These are phyloP conservation scores for Gossypioides kirkii DNA, from an alignment of 345 rosid genomes.

Conservation along the genomic window DNA sequence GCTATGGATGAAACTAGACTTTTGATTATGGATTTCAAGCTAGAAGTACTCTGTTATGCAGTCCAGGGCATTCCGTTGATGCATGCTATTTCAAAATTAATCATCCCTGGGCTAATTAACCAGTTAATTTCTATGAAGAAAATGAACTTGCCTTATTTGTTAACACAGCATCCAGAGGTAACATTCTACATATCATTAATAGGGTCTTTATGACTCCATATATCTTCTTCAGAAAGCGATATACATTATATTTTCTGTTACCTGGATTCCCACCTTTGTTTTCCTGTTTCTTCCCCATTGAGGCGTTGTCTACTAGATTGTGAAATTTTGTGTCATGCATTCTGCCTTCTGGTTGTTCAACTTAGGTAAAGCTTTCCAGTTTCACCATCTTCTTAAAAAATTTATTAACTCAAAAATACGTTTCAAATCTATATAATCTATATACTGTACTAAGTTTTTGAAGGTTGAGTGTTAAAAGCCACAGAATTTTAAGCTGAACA, in stretches of 20 bases:
- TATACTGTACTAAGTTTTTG: background rate
- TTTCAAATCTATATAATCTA: background rate
- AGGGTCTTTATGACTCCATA: background rate
- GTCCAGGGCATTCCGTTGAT: constrained; percentile 59
- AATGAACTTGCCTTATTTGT: constrained; percentile 44
- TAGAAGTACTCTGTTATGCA: constrained; percentile 75
- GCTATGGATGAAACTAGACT: constrained; percentile 67
- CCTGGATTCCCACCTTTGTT: background rate
- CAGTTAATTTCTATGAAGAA: constrained; percentile 69
- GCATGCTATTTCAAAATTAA: constrained; percentile 55
- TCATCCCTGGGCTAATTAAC: constrained; percentile 71
- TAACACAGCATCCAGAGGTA: constrained; percentile 62
- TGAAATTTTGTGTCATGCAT: background rate
- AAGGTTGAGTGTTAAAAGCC: background rate
- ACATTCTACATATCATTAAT: background rate
- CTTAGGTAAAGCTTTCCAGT: background rate
- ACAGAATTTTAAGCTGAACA: background rate
- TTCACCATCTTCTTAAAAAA: background rate
- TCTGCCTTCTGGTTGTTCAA: background rate
- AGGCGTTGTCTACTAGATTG: background rate
- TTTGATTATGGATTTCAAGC: constrained; percentile 56
- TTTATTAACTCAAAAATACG: background rate
- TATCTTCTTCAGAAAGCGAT: background rate
- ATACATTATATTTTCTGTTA: background rate
- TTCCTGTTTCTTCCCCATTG: background rate